phyloP scores from a whole-genome alignment of 2,329 filamentous ascomycete genomes.

The Dothidotthia symphoricarpi region DNA sequence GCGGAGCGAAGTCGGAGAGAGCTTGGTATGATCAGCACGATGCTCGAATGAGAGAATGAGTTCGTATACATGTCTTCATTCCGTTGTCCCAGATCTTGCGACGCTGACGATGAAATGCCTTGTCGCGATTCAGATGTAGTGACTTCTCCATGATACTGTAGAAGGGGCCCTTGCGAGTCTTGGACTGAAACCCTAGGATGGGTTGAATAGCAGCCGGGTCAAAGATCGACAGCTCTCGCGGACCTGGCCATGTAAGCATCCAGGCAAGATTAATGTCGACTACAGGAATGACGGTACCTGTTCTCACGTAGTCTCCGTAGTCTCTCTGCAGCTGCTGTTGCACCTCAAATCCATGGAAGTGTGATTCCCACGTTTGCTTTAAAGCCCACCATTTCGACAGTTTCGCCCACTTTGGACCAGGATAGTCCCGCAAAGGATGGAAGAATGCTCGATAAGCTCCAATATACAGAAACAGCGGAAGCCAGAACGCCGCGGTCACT shows the following conservation, averaged over 20 bases:
- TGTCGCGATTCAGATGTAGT: slow-evolving; percentile 29
- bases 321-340: slow-evolving; percentile 20
- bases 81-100: slow-evolving; percentile 33
- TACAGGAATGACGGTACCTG: slow-evolving; percentile 7
- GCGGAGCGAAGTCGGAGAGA: slow-evolving; percentile 20
- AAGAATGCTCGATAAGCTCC: slow-evolving; percentile 23
- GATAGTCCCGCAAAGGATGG: slow-evolving; percentile 23
- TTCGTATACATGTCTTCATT: slow-evolving; percentile 17
- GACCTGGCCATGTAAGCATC: slow-evolving; percentile 12
- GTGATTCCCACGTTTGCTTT: slow-evolving; percentile 15
- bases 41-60: neutral
- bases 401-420: slow-evolving; percentile 21
- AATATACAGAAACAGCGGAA: slow-evolving; percentile 20
- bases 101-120: slow-evolving; percentile 23
- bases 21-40: slow-evolving; percentile 2
- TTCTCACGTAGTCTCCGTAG: slow-evolving; percentile 29
- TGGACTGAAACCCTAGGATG: slow-evolving; percentile 21
- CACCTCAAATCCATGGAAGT: slow-evolving; percentile 16
- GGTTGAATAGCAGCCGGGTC: slow-evolving; percentile 21
- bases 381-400: slow-evolving; percentile 27
- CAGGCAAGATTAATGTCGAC: no score
- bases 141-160: slow-evolving; percentile 25
- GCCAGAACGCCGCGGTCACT: slow-evolving; percentile 15
- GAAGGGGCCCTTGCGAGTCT: slow-evolving; percentile 27
- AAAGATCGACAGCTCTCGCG: slow-evolving; percentile 26